Percentiles rank a stretch among this genome's conserved stretches.
phyloP scores from a whole-genome alignment of 345 rosid species.

The Luvunga scandens region DNA sequence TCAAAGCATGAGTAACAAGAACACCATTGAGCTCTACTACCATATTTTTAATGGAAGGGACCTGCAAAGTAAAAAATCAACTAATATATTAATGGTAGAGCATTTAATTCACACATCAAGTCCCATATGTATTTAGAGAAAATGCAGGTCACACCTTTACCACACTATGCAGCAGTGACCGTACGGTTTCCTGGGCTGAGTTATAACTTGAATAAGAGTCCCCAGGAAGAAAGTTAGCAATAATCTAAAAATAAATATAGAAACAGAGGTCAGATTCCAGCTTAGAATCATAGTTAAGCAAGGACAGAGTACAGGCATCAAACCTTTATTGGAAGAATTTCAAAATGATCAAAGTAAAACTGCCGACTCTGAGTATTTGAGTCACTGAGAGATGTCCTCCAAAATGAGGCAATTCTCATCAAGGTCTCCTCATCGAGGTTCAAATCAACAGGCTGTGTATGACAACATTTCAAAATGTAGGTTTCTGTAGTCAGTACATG shows the following conservation, averaged over 20 bases:
- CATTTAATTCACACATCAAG: constrained; percentile 18
- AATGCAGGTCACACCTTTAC: constrained; percentile 58
- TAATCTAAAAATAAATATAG: constrained; percentile 47
- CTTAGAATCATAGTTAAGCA: constrained; percentile 2
- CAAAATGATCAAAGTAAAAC: constrained; percentile 90
- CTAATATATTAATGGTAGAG: neutral
- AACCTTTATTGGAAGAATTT: constrained; percentile 95
- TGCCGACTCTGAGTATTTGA: constrained; percentile 65
- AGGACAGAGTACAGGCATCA: constrained; percentile 15
- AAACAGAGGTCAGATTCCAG: constrained; percentile 23
- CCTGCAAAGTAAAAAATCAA: constrained; percentile 49
- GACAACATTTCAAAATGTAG: constrained; percentile 22
- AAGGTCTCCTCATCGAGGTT: constrained; percentile 91
- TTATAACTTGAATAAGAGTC: constrained; percentile 83
- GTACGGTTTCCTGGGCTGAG: constrained; percentile 83
- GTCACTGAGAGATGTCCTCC: constrained; percentile 80
- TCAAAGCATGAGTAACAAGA: constrained; percentile 85
- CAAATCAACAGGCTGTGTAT: constrained; percentile 73
- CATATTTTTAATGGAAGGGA: constrained; percentile 77
- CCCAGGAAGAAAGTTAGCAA: constrained; percentile 81
- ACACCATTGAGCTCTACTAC: constrained; percentile 94
- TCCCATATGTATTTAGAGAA: constrained; percentile 9
- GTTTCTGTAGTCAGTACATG: constrained; percentile 8
- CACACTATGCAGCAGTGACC: constrained; percentile 87
- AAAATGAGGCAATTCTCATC: constrained; percentile 80